A percentile compares a stretch with the other conserved stretches of the same genome.
These are phyloP conservation scores for Fusarium tanahbumbuense DNA, from an alignment of 2,329 filamentous ascomycete genomes.

Conservation along the genomic window DNA sequence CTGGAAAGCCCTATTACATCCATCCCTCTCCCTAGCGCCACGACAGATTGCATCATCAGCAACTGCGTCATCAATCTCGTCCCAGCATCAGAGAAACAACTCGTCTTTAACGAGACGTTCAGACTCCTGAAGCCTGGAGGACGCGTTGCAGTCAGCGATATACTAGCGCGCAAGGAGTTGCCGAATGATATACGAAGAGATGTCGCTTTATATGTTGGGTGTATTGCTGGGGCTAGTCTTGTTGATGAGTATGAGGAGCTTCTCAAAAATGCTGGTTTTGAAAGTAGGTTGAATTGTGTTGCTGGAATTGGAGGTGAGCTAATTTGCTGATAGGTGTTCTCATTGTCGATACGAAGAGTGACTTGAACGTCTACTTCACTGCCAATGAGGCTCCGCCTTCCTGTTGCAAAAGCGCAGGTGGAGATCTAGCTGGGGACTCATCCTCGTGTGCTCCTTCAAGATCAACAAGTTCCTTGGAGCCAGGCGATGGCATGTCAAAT, in stretches of 20 bases:
- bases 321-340: neutral
- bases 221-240: slow-evolving; percentile 67
- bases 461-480: accelerated
- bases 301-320: accelerated
- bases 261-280: slow-evolving; percentile 62
- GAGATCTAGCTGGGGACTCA: neutral
- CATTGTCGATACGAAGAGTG: neutral
- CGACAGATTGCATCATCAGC: slow-evolving; percentile 60
- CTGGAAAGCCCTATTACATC: neutral
- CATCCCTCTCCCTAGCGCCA: neutral
- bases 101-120: slow-evolving; percentile 67
- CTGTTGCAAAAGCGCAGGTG: accelerated
- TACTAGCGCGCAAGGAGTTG: slow-evolving; percentile 61
- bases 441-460: neutral
- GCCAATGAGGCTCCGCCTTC: neutral
- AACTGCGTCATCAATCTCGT: slow-evolving; percentile 74
- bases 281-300: slow-evolving; percentile 48
- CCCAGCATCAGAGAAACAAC: slow-evolving; percentile 61
- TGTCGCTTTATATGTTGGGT: slow-evolving; percentile 69
- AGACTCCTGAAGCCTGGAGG: slow-evolving; percentile 68
- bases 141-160: slow-evolving; percentile 69
- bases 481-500: accelerated
- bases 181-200: slow-evolving; percentile 60
- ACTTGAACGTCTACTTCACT: slow-evolving; percentile 4
- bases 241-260: slow-evolving; percentile 64